A percentile compares a stretch with the other conserved stretches of the same genome.
Evolutionary conservation across 2,329 filamentous ascomycete species (phyloP).

Genomic region (Aspergillus ustus): DNA sequence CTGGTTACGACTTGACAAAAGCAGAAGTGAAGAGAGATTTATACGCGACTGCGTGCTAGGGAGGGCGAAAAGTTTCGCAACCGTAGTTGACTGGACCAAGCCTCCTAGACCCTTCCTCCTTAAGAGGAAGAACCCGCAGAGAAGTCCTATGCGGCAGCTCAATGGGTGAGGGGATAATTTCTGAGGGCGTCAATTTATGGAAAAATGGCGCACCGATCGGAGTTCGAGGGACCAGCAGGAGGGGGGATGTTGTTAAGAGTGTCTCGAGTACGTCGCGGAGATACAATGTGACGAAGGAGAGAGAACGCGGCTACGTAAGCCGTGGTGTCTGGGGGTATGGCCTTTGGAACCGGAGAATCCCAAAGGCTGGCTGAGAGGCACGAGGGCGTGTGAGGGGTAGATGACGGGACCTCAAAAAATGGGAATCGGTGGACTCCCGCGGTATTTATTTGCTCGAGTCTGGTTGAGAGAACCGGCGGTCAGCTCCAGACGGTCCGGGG

Average conservation of each 20-base stretch:
- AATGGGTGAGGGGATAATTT: conserved; percentile 64
- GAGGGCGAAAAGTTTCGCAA: conserved; percentile 93
- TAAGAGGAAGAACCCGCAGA: conserved; percentile 98
- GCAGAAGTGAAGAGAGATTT: conserved; percentile 20
- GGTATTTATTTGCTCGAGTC: conserved; percentile 18
- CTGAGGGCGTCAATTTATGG: conserved; percentile 39
- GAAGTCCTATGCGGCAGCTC: conserved; percentile 99
- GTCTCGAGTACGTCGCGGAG: conserved; percentile 47
- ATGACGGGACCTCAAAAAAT: conserved; percentile 15
- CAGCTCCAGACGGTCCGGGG: conserved; percentile 13
- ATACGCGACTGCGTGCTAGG: conserved; percentile 68
- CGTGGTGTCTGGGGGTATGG: conserved; percentile 40
- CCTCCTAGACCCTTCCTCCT: conserved; percentile 99
- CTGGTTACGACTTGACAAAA: conserved; percentile 27
- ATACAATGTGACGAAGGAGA: conserved; percentile 49
- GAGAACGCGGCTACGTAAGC: conserved; percentile 40
- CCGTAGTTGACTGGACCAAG: conserved; percentile 89
- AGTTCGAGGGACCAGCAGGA: conserved; percentile 40
- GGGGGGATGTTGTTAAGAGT: conserved; percentile 55
- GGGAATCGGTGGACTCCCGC: conserved; percentile 21
- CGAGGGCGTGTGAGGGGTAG: conserved; percentile 7
- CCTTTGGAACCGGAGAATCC: conserved; percentile 43
- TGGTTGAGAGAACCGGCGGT: conserved; percentile 20
- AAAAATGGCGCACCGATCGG: conserved; percentile 46
- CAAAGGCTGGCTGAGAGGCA: conserved; percentile 39